A percentile compares a stretch with the other conserved stretches of the same genome.
phyloP scores from a whole-genome alignment of 306 rosid species.

The Trichosanthes cucumerina region DNA sequence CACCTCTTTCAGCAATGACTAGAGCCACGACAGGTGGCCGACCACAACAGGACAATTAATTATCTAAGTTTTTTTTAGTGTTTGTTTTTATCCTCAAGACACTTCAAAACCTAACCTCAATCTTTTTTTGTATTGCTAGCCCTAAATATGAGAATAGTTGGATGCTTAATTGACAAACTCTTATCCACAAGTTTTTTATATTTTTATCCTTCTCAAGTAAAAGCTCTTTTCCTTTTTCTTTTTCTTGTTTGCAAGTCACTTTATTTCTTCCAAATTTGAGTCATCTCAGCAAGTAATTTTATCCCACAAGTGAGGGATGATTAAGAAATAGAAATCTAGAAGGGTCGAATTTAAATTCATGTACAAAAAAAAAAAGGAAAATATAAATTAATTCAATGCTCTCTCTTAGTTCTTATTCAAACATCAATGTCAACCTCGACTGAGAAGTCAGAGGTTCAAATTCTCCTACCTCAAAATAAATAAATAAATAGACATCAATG shows the following conservation, averaged over 20 bases:
- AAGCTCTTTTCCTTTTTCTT: neutral
- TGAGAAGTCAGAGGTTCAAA: no score
- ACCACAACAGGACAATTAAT: neutral
- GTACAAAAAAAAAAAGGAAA: no score
- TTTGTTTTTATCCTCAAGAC: neutral
- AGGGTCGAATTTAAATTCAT: neutral
- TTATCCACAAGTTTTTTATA: neutral
- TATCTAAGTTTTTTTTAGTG: neutral
- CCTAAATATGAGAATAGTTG: neutral
- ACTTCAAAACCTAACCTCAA: constrained; percentile 1
- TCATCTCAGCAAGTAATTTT: neutral
- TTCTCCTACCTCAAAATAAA: no score
- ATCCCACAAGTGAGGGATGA: neutral
- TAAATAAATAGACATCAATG: neutral
- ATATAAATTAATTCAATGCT: no score
- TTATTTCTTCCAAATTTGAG: neutral
- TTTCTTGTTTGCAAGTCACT: neutral
- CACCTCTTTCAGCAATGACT: neutral
- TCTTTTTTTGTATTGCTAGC: neutral
- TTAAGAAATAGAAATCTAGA: neutral
- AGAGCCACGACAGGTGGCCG: neutral
- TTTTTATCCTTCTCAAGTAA: neutral
- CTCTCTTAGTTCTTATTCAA: no score
- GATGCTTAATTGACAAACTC: neutral
- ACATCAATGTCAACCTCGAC: no score